Conservation (phyloP, 768 basidiomycete genomes). For the Phlebiopsis flavidoalba region DNA sequence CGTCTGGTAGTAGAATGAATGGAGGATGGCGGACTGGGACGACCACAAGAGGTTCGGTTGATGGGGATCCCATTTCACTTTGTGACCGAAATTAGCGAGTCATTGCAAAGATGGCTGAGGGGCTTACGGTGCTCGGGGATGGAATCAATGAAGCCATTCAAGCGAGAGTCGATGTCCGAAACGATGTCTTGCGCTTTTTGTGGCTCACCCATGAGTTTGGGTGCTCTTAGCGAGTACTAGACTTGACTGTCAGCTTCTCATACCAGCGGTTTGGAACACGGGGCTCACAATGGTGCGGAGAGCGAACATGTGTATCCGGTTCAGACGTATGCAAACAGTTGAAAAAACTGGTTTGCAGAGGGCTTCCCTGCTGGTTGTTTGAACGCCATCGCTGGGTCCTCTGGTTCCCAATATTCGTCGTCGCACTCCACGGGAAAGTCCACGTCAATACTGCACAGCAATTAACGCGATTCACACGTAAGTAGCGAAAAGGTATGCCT, state of each 20-base stretch:
- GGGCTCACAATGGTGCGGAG: constrained; percentile 55
- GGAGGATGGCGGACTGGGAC: constrained; percentile 33
- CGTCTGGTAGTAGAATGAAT: constrained; percentile 39
- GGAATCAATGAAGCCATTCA: constrained; percentile 57
- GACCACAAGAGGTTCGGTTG: constrained; percentile 19
- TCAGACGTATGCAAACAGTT: constrained; percentile 52
- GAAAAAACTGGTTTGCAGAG: constrained; percentile 50
- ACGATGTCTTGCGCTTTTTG: constrained; percentile 47
- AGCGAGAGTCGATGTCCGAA: constrained; percentile 54
- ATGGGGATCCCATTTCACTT: constrained; percentile 24
- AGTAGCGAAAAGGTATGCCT: constrained; percentile 26
- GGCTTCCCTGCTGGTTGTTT: constrained; percentile 57
- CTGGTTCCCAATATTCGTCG: constrained; percentile 3
- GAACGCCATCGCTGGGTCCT: constrained; percentile 44
- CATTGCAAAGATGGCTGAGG: neutral
- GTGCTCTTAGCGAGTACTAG: constrained; percentile 44
- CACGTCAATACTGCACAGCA: constrained; percentile 51
- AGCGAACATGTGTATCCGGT: constrained; percentile 58
- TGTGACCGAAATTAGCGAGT: neutral
- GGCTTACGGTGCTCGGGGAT: constrained; percentile 50
- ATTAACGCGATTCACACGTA: neutral
- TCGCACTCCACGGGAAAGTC: constrained; percentile 66
- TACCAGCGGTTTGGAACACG: constrained; percentile 1
- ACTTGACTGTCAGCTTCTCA: neutral
- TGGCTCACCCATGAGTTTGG: constrained; percentile 28